phyloP scores from a whole-genome alignment of 2,329 filamentous ascomycete species.

The Xylaria sp. region DNA sequence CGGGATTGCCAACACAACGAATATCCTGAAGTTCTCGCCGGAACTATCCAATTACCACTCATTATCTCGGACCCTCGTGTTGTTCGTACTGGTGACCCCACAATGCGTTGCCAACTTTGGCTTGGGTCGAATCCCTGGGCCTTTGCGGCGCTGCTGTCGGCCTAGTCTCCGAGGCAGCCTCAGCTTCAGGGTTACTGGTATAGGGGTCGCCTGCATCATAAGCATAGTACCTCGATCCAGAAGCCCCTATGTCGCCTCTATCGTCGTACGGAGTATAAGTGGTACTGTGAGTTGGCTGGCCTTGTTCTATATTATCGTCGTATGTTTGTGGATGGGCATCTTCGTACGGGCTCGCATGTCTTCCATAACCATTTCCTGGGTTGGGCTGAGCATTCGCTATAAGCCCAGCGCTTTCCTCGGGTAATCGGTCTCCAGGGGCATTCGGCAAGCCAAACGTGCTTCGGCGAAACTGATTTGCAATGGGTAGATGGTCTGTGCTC shows the following conservation, averaged over 20 bases:
- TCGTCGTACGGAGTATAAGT: slow-evolving; percentile 42
- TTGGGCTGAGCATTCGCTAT: slow-evolving; percentile 56
- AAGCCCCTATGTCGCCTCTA: slow-evolving; percentile 43
- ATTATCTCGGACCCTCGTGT: slow-evolving; percentile 12
- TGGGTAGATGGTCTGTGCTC: slow-evolving; percentile 55
- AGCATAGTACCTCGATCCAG: slow-evolving; percentile 34
- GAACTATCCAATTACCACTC: background rate
- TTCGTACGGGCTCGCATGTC: slow-evolving; percentile 39
- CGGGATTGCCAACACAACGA: background rate
- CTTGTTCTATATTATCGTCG: slow-evolving; percentile 10
- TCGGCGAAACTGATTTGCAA: slow-evolving; percentile 54
- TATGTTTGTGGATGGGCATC: slow-evolving; percentile 38
- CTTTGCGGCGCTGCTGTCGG: slow-evolving; percentile 13
- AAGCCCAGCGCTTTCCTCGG: slow-evolving; percentile 57
- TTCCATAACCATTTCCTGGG: slow-evolving; percentile 37
- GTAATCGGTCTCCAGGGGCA: slow-evolving; percentile 38
- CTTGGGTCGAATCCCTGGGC: slow-evolving; percentile 32
- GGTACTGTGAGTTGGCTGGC: slow-evolving; percentile 14
- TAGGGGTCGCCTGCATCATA: slow-evolving; percentile 38
- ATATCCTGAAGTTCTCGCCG: slow-evolving; percentile 1
- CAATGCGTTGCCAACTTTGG: slow-evolving; percentile 33
- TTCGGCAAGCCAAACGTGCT: slow-evolving; percentile 46
- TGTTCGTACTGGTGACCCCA: slow-evolving; percentile 34
- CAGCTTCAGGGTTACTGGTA: slow-evolving; percentile 9
- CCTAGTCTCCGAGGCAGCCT: background rate